Conservation (phyloP, 148 eudicot genomes). For the Vaccinium darrowii region DNA sequence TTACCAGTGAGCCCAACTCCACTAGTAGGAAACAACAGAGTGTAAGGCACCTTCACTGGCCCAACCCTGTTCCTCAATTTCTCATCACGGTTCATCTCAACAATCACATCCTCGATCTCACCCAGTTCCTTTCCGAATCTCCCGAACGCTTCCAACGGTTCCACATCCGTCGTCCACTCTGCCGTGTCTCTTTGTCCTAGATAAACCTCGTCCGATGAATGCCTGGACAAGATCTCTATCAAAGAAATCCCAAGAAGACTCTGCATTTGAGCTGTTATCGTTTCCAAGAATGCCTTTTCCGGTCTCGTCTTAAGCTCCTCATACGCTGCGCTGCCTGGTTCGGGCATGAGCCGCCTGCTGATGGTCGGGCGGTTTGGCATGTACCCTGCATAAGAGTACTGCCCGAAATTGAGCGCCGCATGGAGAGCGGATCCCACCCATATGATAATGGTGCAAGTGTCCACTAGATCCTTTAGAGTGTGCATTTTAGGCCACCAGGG, state of each 20-base stretch:
- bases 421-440: slow-evolving; percentile 41
- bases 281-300: slow-evolving; percentile 29
- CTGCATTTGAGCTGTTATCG: slow-evolving; percentile 32
- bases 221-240: slow-evolving; percentile 32
- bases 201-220: slow-evolving; percentile 28
- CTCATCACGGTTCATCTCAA: slow-evolving; percentile 19
- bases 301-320: slow-evolving; percentile 31
- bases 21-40: slow-evolving; percentile 31
- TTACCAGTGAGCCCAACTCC: slow-evolving; percentile 30
- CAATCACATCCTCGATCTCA: slow-evolving; percentile 24
- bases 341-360: slow-evolving; percentile 35
- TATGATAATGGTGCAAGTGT: slow-evolving; percentile 31
- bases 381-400: slow-evolving; percentile 36
- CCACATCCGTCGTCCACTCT: slow-evolving; percentile 28
- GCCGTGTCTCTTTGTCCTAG: slow-evolving; percentile 30
- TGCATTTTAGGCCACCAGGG: slow-evolving; percentile 42
- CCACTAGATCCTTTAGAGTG: slow-evolving; percentile 19
- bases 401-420: slow-evolving; percentile 40
- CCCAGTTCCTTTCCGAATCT: slow-evolving; percentile 26
- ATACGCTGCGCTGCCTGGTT: slow-evolving; percentile 29
- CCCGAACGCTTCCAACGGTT: slow-evolving; percentile 26
- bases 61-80: slow-evolving; percentile 33
- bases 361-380: slow-evolving; percentile 30
- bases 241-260: slow-evolving; percentile 31
- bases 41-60: slow-evolving; percentile 36